These are phyloP conservation scores for Eutrema salsugineum DNA, from an alignment of 441 rosid genomes.

Conservation along the genomic window DNA sequence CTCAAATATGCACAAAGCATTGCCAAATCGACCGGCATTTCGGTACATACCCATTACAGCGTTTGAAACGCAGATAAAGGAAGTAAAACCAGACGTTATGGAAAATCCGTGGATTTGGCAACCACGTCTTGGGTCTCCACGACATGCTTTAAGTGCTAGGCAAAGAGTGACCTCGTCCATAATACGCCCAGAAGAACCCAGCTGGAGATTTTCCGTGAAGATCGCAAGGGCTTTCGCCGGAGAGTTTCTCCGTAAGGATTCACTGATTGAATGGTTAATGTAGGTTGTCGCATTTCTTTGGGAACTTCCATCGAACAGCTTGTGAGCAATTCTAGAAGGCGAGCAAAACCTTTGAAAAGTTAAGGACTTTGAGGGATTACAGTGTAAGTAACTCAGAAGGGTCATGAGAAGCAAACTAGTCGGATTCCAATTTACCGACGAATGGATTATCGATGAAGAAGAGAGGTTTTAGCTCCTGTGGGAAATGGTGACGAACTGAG, in stretches of 20 bases:
- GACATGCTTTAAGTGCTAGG: conserved; percentile 63
- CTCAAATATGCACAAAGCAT: conserved; percentile 59
- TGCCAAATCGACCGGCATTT: conserved; percentile 48
- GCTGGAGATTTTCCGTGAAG: conserved; percentile 39
- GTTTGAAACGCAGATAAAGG: conserved; percentile 52
- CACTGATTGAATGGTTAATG: conserved; percentile 39
- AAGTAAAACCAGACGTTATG: conserved; percentile 49
- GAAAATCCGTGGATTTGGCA: conserved; percentile 72
- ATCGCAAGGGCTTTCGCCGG: conserved; percentile 38
- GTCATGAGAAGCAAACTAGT: conserved; percentile 25
- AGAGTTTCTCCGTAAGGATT: conserved; percentile 32
- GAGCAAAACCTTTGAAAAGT: conserved; percentile 2
- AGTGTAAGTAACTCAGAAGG: conserved; percentile 17
- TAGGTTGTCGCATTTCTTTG: conserved; percentile 27
- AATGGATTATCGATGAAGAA: conserved; percentile 1
- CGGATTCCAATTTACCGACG: conserved; percentile 12
- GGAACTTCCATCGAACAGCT: conserved; percentile 50
- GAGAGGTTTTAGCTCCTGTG: neutral
- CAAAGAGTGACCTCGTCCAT: conserved; percentile 53
- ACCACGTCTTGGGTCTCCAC: conserved; percentile 43
- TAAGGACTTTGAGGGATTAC: conserved; percentile 7
- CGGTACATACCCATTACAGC: conserved; percentile 67
- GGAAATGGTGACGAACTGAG: neutral
- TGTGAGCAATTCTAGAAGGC: conserved; percentile 31
- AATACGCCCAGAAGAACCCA: conserved; percentile 19